Percentiles rank a stretch among this genome's conserved stretches.
These are phyloP conservation scores for Oldenlandia corymbosa DNA, from an alignment of 257 asterid species.

Conservation along the genomic window DNA sequence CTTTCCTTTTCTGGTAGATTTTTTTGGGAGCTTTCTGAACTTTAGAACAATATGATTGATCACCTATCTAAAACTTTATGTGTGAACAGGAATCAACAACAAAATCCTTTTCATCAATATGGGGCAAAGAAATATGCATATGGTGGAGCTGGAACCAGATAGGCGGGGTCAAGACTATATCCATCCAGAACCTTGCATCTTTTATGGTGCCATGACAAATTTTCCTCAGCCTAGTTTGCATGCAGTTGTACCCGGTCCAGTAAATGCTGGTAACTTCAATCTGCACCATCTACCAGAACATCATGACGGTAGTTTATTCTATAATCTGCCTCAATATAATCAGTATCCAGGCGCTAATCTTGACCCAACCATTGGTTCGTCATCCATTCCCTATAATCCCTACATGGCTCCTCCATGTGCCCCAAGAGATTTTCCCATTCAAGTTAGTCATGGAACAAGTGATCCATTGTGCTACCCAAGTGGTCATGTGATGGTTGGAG, in stretches of 20 bases:
- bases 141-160: slow-evolving; percentile 49
- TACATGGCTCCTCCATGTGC: slow-evolving; percentile 51
- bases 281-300: slow-evolving; percentile 49
- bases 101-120: slow-evolving; percentile 26
- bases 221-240: slow-evolving; percentile 48
- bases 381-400: slow-evolving; percentile 50
- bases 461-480: slow-evolving; percentile 38
- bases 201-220: slow-evolving; percentile 42
- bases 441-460: slow-evolving; percentile 41
- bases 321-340: slow-evolving; percentile 45
- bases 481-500: slow-evolving; percentile 23
- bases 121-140: slow-evolving; percentile 66
- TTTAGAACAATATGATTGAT: slow-evolving; percentile 1
- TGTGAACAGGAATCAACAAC: slow-evolving; percentile 39
- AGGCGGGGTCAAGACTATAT: slow-evolving; percentile 51
- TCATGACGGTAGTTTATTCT: slow-evolving; percentile 41
- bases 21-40: slow-evolving; percentile 6
- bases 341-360: slow-evolving; percentile 40
- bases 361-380: slow-evolving; percentile 36
- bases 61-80: slow-evolving; percentile 4
- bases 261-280: slow-evolving; percentile 34
- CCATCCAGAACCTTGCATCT: slow-evolving; percentile 52
- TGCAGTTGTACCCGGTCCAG: slow-evolving; percentile 33
- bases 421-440: slow-evolving; percentile 47
- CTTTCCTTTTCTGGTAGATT: neutral